phyloP scores from a whole-genome alignment of 257 asterid genomes.

The Nyctanthes arbortristis region DNA sequence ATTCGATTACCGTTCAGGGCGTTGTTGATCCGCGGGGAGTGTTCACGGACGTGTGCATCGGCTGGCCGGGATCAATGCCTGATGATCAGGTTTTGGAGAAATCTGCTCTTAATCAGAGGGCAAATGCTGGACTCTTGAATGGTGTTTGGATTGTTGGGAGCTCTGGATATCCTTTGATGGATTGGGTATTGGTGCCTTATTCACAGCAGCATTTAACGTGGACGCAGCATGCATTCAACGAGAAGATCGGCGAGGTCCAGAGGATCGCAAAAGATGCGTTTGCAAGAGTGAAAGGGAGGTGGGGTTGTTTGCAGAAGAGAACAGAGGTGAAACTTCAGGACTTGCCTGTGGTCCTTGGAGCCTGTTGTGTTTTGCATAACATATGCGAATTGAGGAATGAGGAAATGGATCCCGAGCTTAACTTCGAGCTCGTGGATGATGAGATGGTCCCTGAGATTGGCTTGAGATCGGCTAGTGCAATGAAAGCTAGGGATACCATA shows the following conservation, averaged over 20 bases:
- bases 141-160: constrained; percentile 82
- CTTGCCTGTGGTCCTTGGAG: constrained; percentile 85
- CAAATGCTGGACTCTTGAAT: constrained; percentile 65
- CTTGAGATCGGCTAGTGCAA: constrained; percentile 63
- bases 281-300: constrained; percentile 74
- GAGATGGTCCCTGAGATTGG: constrained; percentile 76
- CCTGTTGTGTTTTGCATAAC: constrained; percentile 92
- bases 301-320: constrained; percentile 88
- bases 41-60: constrained; percentile 80
- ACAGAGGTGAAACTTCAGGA: constrained; percentile 91
- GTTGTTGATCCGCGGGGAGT: constrained; percentile 82
- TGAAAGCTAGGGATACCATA: constrained; percentile 70
- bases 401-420: constrained; percentile 44
- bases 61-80: constrained; percentile 95
- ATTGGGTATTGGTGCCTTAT: constrained; percentile 92
- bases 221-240: constrained; percentile 92
- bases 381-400: constrained; percentile 84
- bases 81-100: constrained; percentile 88
- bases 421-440: constrained; percentile 75
- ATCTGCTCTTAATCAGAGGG: constrained; percentile 75
- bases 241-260: constrained; percentile 66
- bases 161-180: constrained; percentile 75
- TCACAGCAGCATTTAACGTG: constrained; percentile 76
- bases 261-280: constrained; percentile 57
- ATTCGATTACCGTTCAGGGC: constrained; percentile 88